phyloP scores from a whole-genome alignment of 169 alveolate species.

The Plasmodium vinckei region DNA sequence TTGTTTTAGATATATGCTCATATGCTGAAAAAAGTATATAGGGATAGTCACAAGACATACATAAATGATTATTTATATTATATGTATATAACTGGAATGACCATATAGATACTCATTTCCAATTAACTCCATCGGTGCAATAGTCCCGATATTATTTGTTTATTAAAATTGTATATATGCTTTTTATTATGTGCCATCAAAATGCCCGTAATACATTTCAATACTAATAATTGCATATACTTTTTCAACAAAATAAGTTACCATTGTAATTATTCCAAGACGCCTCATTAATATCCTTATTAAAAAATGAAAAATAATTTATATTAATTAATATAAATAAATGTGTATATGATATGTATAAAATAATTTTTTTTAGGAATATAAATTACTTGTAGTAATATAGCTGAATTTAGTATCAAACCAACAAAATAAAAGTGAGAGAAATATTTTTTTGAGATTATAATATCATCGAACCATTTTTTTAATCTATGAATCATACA shows the following conservation, averaged over 20 bases:
- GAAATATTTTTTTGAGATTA: conserved; percentile 79
- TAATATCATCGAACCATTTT: conserved; percentile 19
- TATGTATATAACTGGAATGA: too few relatives aligned
- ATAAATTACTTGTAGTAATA: conserved; percentile 77
- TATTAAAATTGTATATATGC: too few relatives aligned
- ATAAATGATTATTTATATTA: too few relatives aligned
- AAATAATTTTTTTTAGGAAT: too few relatives aligned
- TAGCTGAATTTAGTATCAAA: conserved; percentile 70
- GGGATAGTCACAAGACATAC: background rate
- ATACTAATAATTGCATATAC: background rate
- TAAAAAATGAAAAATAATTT: background rate
- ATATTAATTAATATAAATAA: background rate
- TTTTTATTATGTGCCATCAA: too few relatives aligned
- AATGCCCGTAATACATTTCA: too few relatives aligned
- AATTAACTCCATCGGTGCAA: too few relatives aligned
- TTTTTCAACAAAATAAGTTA: conserved; percentile 13
- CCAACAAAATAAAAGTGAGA: conserved; percentile 80
- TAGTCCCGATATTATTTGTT: too few relatives aligned
- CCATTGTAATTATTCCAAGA: conserved; percentile 14
- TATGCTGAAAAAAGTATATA: conserved; percentile 15
- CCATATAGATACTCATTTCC: too few relatives aligned
- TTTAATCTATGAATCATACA: conserved; percentile 39
- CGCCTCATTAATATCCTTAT: conserved; percentile 25
- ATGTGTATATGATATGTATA: background rate
- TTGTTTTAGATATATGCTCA: conserved; percentile 54